Conservation (phyloP, 1,284 basidiomycete species). For the Ustilago cynodontis region DNA sequence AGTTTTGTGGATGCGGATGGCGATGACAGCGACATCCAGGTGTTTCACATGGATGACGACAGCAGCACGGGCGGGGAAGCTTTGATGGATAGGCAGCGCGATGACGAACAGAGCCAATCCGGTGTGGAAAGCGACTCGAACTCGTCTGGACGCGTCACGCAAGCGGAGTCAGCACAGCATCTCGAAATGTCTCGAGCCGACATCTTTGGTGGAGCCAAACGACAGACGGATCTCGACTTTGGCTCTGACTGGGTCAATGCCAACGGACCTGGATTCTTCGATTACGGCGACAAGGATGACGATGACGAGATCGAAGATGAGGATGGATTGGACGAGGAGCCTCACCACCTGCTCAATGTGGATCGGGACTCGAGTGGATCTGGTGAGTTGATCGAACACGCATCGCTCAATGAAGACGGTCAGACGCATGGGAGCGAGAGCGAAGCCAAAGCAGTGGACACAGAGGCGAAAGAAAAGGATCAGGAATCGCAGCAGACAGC, state of each 20-base stretch:
- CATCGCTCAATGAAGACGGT: constrained; percentile 33
- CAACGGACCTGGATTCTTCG: constrained; percentile 47
- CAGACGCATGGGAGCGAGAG: constrained; percentile 4
- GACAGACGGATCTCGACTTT: constrained; percentile 27
- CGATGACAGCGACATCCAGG: constrained; percentile 29
- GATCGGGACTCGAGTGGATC: constrained; percentile 45
- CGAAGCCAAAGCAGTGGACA: neutral
- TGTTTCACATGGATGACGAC: constrained; percentile 52
- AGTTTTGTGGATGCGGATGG: constrained; percentile 36
- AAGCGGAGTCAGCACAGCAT: constrained; percentile 39
- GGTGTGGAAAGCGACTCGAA: constrained; percentile 9
- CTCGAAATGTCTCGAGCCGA: constrained; percentile 37
- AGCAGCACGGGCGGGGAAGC: constrained; percentile 6
- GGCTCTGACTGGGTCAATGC: constrained; percentile 37
- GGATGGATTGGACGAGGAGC: constrained; percentile 36
- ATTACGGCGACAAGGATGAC: constrained; percentile 42
- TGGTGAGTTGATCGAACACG: constrained; percentile 49
- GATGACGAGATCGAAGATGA: constrained; percentile 39
- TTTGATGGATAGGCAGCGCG: constrained; percentile 12
- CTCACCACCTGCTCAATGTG: constrained; percentile 53
- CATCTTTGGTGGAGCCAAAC: constrained; percentile 38
- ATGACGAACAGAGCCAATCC: constrained; percentile 8
- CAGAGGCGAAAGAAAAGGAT: neutral
- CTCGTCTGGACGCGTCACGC: constrained; percentile 1
- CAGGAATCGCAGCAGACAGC: constrained; percentile 19